Evolutionary conservation across 2,329 filamentous ascomycete species (phyloP), one percentile per base, ranked within the genome.

Genomic region (Hymenoscyphus albidus): DNA sequence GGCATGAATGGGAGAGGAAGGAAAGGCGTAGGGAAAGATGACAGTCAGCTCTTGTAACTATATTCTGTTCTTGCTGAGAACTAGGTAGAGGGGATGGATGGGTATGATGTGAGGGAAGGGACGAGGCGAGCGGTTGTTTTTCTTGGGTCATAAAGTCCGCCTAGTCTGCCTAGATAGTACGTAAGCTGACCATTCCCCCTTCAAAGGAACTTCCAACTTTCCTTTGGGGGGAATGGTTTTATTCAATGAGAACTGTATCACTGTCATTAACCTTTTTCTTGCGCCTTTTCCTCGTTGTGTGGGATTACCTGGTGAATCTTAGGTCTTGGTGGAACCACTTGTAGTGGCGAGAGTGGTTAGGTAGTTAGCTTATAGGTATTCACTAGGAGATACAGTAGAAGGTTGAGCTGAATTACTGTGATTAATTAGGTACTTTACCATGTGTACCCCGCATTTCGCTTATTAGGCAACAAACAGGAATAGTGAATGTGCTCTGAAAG

Each of bases 21-120:
- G 7, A 22, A 0, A n/a, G n/a, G n/a, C 18, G 13, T 18, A 18
- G n/a, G 9, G 10, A 7, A 39, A 62, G 22, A 48, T 27, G 18
- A 42, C 44, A 62, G 48, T 56, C 31, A 62, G 16, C 35, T 56
- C 51, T 62, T 62, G 60, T 63, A 63, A 59, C 18, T 59, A 58
- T 63, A 63, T 63, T 27, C 18, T 63, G 44, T 51, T 51, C 44
- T 16, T 18, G 18, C 22, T 51, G n/a, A 22, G 44, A 51, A 18
- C 44, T 51, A 51, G 44, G 44, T 51, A 51, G 44, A 51, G 18
- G n/a, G 22, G 9, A 18, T 18, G 16, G 44, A 22, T 48, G n/a
- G 18, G 16, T 35, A 27, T 27, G 27, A 27, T 35, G 35, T 35
- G 35, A 35, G 9, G 35, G 35, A 10, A 35, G 35, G 35, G 9